Evolutionary conservation across 345 rosid species (phyloP).

Genomic region (Acer negundo): DNA sequence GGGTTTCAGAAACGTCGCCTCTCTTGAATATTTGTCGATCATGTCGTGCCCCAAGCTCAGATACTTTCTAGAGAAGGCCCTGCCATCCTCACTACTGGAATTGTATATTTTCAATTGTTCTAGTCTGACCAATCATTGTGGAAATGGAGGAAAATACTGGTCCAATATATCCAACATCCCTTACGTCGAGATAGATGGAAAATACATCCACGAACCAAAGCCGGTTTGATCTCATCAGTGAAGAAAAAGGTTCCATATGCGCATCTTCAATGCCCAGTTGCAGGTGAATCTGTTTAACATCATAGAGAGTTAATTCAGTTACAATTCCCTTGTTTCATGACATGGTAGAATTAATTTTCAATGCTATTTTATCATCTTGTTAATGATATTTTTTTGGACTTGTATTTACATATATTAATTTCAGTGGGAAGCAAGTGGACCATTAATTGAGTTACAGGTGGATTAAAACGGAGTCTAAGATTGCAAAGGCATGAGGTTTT

Average conservation of each 20-base stretch:
- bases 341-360: background rate
- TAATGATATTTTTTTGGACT: too few species aligned
- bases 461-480: background rate
- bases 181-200: background rate
- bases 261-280: too few species aligned
- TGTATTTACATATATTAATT: background rate
- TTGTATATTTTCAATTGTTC: too few species aligned
- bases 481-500: background rate
- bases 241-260: background rate
- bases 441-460: background rate
- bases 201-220: background rate
- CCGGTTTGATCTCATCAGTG: background rate
- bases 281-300: too few species aligned
- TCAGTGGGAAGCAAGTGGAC: background rate
- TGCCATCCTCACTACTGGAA: too few species aligned
- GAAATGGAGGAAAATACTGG: background rate
- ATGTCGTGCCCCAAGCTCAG: too few species aligned
- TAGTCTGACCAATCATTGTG: too few species aligned
- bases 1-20: too few species aligned
- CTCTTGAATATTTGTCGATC: too few species aligned
- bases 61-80: too few species aligned
- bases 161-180: slow-evolving; percentile 24
- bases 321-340: background rate
- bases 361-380: background rate
- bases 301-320: too few species aligned